These are phyloP conservation scores for Phytopythium litorale DNA, from an alignment of 352 stramenopile genomes.

Conservation along the genomic window DNA sequence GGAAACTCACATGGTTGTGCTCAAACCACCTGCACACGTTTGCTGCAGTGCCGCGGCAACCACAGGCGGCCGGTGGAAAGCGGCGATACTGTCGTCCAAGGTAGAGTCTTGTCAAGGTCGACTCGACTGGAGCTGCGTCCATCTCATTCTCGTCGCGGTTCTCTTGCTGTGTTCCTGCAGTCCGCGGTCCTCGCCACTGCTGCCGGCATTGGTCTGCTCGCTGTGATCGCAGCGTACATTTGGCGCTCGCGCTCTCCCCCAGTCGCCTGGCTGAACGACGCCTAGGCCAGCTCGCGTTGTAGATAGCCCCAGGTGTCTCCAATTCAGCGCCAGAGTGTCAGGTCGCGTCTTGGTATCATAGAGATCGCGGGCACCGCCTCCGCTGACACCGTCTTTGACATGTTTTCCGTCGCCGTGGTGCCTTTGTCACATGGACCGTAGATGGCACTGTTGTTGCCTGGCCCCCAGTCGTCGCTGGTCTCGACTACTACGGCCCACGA, in stretches of 20 bases:
- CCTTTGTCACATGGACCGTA: neutral
- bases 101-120: neutral
- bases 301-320: neutral
- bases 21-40: neutral
- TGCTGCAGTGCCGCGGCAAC: neutral
- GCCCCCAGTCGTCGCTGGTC: neutral
- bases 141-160: neutral
- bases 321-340: neutral
- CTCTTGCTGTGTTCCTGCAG: conserved; percentile 8
- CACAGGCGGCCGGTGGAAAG: neutral
- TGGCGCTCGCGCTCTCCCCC: conserved; percentile 27
- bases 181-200: conserved; percentile 23
- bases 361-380: neutral
- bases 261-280: conserved; percentile 9
- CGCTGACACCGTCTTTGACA: neutral
- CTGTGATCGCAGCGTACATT: conserved; percentile 22
- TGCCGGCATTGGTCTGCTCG: conserved; percentile 26
- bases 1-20: neutral
- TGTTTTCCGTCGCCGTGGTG: neutral
- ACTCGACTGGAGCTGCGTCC: neutral
- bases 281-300: neutral
- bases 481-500: neutral
- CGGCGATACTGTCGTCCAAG: neutral
- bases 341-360: neutral
- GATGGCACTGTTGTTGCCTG: neutral